These are phyloP conservation scores for Cetraspora pellucida DNA, from an alignment of 192 early-diverging fungal genomes.

Conservation along the genomic window DNA sequence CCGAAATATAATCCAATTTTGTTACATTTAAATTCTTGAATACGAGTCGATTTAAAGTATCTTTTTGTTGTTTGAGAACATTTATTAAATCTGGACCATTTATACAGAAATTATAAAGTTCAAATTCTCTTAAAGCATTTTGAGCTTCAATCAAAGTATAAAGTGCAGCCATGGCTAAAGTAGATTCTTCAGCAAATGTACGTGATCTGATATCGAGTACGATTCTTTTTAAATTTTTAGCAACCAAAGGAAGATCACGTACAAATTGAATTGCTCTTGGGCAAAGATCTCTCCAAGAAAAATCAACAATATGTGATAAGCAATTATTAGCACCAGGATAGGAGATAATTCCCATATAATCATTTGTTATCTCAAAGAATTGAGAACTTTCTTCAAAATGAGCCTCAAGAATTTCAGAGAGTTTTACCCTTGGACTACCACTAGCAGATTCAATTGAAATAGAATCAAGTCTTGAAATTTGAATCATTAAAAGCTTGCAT, in stretches of 20 bases:
- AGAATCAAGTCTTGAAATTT: constrained; percentile 13
- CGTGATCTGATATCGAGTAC: not conserved
- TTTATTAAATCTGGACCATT: not conserved
- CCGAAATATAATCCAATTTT: constrained; percentile 1
- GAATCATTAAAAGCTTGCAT: not conserved
- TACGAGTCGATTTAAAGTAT: not conserved
- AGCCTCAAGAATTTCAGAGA: not conserved
- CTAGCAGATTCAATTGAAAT: not conserved
- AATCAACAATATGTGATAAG: not conserved
- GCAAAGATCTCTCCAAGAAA: not conserved
- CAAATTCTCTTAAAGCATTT: not conserved
- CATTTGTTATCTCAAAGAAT: not conserved
- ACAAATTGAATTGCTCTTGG: not conserved
- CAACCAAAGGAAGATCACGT: not conserved
- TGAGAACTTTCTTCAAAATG: not conserved
- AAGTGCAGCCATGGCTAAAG: not conserved
- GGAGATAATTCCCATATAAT: not conserved
- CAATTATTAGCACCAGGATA: not conserved
- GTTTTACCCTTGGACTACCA: not conserved
- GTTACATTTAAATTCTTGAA: not conserved
- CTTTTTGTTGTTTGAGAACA: not conserved
- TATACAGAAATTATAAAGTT: not conserved
- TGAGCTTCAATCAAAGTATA: not conserved
- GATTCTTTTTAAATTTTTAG: not conserved
- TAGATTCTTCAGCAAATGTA: not conserved